These are phyloP conservation scores for Rutstroemia sp. DNA, from an alignment of 2,329 filamentous ascomycete genomes.

Conservation along the genomic window DNA sequence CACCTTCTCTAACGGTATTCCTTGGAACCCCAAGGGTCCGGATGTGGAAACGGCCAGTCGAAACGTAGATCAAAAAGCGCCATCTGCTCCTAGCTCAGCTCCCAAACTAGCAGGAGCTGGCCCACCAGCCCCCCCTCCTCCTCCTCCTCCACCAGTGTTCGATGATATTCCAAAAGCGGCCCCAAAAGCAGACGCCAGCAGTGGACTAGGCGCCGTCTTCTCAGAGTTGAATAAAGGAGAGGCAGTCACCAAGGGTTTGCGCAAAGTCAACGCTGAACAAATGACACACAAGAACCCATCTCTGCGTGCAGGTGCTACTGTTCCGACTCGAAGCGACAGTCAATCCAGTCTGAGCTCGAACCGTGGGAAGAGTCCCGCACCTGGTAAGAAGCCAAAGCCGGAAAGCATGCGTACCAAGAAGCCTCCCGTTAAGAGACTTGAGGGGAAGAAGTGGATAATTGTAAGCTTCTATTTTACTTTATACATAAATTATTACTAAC, in stretches of 20 bases:
- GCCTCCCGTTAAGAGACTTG: slow-evolving; percentile 68
- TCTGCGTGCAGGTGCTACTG: slow-evolving; percentile 65
- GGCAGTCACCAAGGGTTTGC: slow-evolving; percentile 77
- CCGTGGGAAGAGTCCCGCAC: slow-evolving; percentile 77
- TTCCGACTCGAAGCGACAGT: slow-evolving; percentile 50
- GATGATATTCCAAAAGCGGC: slow-evolving; percentile 42
- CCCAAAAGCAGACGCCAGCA: slow-evolving; percentile 38
- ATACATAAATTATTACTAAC: slow-evolving; percentile 7
- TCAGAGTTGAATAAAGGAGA: slow-evolving; percentile 84
- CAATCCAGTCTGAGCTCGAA: slow-evolving; percentile 43
- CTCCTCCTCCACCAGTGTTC: slow-evolving; percentile 48
- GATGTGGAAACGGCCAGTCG: slow-evolving; percentile 60
- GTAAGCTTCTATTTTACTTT: slow-evolving; percentile 38
- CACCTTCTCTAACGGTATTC: slow-evolving; percentile 69
- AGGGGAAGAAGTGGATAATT: slow-evolving; percentile 90
- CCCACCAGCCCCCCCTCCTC: slow-evolving; percentile 54
- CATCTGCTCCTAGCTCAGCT: slow-evolving; percentile 49
- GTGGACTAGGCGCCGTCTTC: slow-evolving; percentile 82
- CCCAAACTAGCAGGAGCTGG: slow-evolving; percentile 30
- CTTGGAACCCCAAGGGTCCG: slow-evolving; percentile 76
- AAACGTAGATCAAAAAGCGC: slow-evolving; percentile 52
- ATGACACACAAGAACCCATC: slow-evolving; percentile 99
- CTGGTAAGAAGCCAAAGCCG: slow-evolving; percentile 80
- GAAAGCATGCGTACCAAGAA: slow-evolving; percentile 81
- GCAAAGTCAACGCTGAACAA: slow-evolving; percentile 89